A percentile compares a stretch with the other conserved stretches of the same genome.
phyloP scores from a whole-genome alignment of 2,329 filamentous ascomycete genomes.

The Talaromyces piceae region DNA sequence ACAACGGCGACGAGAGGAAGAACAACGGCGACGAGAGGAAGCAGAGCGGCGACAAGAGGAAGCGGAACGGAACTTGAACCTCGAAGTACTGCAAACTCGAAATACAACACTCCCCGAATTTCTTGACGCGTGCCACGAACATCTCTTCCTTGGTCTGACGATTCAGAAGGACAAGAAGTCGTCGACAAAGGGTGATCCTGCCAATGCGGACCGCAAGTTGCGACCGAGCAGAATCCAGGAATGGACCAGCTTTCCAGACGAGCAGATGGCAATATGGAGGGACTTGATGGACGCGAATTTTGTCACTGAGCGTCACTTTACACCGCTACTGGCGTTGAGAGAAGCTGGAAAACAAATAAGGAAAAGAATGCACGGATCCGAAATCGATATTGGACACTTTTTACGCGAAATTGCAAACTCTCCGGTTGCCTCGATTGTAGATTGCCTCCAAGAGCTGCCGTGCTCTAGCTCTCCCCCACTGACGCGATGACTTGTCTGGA shows the following conservation, averaged over 20 bases:
- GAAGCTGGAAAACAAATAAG: conserved; percentile 14
- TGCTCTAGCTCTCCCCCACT: too few species aligned
- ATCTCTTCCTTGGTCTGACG: conserved; percentile 14
- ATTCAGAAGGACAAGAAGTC: conserved; percentile 14
- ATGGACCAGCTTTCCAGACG: conserved; percentile 13
- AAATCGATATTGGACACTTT: conserved; percentile 17
- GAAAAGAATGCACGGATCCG: conserved; percentile 13
- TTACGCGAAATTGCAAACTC: not conserved
- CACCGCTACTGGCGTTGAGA: conserved; percentile 12
- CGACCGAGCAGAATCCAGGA: conserved; percentile 13
- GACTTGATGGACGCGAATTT: conserved; percentile 14
- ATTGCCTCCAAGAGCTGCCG: too few species aligned
- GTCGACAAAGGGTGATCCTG: conserved; percentile 15
- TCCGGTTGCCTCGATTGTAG: not conserved
- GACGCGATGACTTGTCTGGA: too few species aligned
- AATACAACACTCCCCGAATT: conserved; percentile 15
- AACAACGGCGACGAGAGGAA: conserved; percentile 7
- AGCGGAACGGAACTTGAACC: conserved; percentile 6
- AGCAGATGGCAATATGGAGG: conserved; percentile 14
- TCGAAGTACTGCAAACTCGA: conserved; percentile 9
- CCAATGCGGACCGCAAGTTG: conserved; percentile 15
- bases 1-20: conserved; percentile 6
- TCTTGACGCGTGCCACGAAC: conserved; percentile 14
- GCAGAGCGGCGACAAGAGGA: conserved; percentile 7
- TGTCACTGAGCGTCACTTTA: conserved; percentile 14